These are phyloP conservation scores for Aspergillus ustus DNA, from an alignment of 2,329 filamentous ascomycete species.

Conservation along the genomic window DNA sequence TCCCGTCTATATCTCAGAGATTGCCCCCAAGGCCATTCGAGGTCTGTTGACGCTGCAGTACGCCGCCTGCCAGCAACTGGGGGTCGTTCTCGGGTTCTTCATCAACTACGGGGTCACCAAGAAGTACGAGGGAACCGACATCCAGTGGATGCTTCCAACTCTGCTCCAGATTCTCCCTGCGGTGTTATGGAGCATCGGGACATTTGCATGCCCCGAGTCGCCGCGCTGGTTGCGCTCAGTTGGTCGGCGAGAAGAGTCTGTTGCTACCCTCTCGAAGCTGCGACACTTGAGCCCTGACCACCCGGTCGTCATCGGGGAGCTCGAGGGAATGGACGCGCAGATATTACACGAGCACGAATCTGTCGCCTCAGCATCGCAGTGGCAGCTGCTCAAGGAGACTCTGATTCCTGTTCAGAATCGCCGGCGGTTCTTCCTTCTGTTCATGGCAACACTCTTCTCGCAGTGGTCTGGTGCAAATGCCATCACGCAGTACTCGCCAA, in stretches of 20 bases:
- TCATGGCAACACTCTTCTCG: slow-evolving; percentile 46
- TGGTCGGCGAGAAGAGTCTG: slow-evolving; percentile 23
- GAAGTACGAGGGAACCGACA: slow-evolving; percentile 18
- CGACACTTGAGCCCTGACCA: slow-evolving; percentile 44
- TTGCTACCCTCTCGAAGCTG: slow-evolving; percentile 30
- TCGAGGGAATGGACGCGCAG: slow-evolving; percentile 32
- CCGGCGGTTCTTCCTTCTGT: slow-evolving; percentile 45
- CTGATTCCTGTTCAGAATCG: slow-evolving; percentile 45
- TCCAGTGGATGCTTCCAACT: slow-evolving; percentile 30
- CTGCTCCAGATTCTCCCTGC: slow-evolving; percentile 27
- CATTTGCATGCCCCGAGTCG: slow-evolving; percentile 26
- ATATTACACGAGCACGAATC: slow-evolving; percentile 42
- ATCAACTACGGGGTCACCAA: slow-evolving; percentile 27
- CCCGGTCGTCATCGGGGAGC: slow-evolving; percentile 34
- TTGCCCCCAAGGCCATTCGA: slow-evolving; percentile 25
- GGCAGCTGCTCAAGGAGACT: slow-evolving; percentile 42
- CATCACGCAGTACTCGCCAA: slow-evolving; percentile 51
- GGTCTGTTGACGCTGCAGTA: slow-evolving; percentile 26
- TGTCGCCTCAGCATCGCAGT: slow-evolving; percentile 33
- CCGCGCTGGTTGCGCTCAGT: slow-evolving; percentile 27
- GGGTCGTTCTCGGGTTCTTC: slow-evolving; percentile 27
- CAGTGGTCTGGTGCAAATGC: slow-evolving; percentile 53
- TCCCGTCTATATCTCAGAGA: slow-evolving; percentile 18
- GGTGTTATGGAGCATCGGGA: slow-evolving; percentile 20
- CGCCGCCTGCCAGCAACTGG: slow-evolving; percentile 27